Conservation (phyloP, 306 rosid species). For the Vicia villosa region DNA sequence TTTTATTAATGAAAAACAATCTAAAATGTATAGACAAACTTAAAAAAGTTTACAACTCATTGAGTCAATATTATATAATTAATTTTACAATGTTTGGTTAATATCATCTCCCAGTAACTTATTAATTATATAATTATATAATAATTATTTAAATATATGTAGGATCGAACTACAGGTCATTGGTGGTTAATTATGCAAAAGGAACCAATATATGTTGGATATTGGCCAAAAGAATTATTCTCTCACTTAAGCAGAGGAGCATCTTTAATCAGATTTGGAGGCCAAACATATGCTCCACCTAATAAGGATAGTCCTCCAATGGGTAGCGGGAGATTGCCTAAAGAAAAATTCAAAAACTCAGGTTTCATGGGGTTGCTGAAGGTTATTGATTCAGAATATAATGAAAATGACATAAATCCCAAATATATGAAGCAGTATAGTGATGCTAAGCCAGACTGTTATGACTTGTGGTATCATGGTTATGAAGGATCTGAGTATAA, state of each 20-base stretch:
- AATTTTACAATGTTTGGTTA: too few relatives aligned
- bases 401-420: background rate
- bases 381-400: background rate
- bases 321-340: conserved; percentile 27
- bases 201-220: background rate
- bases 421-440: background rate
- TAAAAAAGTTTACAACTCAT: too few relatives aligned
- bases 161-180: background rate
- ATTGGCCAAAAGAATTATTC: too few relatives aligned
- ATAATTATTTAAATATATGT: background rate
- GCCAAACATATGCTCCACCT: too few relatives aligned
- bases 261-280: too few relatives aligned
- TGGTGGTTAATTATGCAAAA: background rate
- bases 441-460: background rate
- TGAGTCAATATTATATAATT: too few relatives aligned
- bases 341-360: background rate
- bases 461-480: background rate
- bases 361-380: background rate
- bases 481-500: background rate
- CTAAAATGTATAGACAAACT: too few relatives aligned
- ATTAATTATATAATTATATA: background rate
- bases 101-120: background rate
- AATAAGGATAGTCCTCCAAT: too few relatives aligned
- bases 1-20: too few relatives aligned
- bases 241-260: too few relatives aligned